Base-by-base conservation (phyloP, 2,329 filamentous ascomycete species). In the Colletotrichum sp. region DNA sequence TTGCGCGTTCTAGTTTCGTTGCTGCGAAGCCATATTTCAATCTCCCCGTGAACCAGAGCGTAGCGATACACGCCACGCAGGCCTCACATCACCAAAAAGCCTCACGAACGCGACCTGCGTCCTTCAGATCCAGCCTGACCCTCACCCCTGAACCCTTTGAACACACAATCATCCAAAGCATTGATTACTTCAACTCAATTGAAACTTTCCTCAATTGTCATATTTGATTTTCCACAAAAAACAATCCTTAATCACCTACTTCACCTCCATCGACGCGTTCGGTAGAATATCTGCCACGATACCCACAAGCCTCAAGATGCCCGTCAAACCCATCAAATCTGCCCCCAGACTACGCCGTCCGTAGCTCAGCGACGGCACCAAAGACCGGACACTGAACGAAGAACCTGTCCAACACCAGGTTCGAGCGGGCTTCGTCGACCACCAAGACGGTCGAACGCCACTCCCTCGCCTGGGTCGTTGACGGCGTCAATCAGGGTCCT, bases 161-260 rank as follows among this genome's bases (percentile, higher is more conserved):
- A 52, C n/a, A 21, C 6, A 52, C n/a, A 52, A 52, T 52, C 2
- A 13, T 21, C 44, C n/a, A 21, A 21, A 13, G 3, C n/a, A 52
- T 21, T 0, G 1, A 52, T 0, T 21, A 1, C 6, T 7, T 52
- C 44, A 21, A 21, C 44, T 52, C n/a, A 13, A n/a, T n/a, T 49
- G 39, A n/a, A 16, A 4, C 39, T 49, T 49, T n/a, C n/a, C n/a
- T n/a, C n/a, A n/a, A n/a, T n/a, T n/a, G n/a, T n/a, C n/a, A n/a
- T n/a, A n/a, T n/a, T n/a, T n/a, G n/a, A n/a, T n/a, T n/a, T n/a
- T n/a, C n/a, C n/a, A n/a, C n/a, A n/a, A n/a, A n/a, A n/a, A n/a
- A n/a, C 9, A n/a, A 12, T 49, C 18, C 2, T 49, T 6, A 12
- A 0, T 0, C 39, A 1, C n/a, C 44, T 1, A 52, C 1, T 52